These are phyloP conservation scores for Suillus cothurnatus DNA, from an alignment of 768 basidiomycete species.

Conservation along the genomic window DNA sequence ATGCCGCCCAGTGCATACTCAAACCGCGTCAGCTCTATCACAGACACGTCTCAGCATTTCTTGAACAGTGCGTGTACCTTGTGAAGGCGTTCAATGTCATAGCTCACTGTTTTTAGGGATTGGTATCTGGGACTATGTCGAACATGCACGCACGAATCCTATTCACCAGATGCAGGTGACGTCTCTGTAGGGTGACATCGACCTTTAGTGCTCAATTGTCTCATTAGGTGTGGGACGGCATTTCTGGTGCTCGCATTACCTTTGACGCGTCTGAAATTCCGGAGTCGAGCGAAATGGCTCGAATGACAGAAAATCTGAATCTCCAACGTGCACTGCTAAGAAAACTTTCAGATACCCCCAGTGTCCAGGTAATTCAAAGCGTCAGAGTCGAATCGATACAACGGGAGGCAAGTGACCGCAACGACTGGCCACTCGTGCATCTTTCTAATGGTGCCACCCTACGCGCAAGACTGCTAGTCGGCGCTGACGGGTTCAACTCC, in stretches of 20 bases:
- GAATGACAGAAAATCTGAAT: slow-evolving; percentile 90
- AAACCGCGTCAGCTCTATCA: slow-evolving; percentile 87
- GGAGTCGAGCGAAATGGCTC: slow-evolving; percentile 62
- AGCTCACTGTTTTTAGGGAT: slow-evolving; percentile 50
- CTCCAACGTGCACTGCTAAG: slow-evolving; percentile 83
- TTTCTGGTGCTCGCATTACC: slow-evolving; percentile 76
- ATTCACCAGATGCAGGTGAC: slow-evolving; percentile 86
- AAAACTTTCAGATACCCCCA: slow-evolving; percentile 52
- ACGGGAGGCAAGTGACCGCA: slow-evolving; percentile 42
- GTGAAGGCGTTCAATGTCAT: neutral
- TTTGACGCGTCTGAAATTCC: slow-evolving; percentile 59
- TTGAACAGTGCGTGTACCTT: slow-evolving; percentile 52
- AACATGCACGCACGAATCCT: slow-evolving; percentile 63
- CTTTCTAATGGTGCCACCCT: slow-evolving; percentile 69
- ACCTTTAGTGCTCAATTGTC: slow-evolving; percentile 1
- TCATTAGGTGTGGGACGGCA: slow-evolving; percentile 86
- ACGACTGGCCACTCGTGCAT: slow-evolving; percentile 79
- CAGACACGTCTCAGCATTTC: slow-evolving; percentile 69
- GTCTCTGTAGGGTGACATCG: neutral
- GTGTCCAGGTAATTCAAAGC: slow-evolving; percentile 68
- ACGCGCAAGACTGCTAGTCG: slow-evolving; percentile 78
- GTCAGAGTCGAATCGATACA: slow-evolving; percentile 74
- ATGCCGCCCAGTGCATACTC: slow-evolving; percentile 59
- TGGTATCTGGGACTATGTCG: slow-evolving; percentile 84
- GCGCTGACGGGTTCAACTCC: slow-evolving; percentile 95